Evolutionary conservation across 129 eudicot species (phyloP).

Genomic region (Artemisia tridentata): DNA sequence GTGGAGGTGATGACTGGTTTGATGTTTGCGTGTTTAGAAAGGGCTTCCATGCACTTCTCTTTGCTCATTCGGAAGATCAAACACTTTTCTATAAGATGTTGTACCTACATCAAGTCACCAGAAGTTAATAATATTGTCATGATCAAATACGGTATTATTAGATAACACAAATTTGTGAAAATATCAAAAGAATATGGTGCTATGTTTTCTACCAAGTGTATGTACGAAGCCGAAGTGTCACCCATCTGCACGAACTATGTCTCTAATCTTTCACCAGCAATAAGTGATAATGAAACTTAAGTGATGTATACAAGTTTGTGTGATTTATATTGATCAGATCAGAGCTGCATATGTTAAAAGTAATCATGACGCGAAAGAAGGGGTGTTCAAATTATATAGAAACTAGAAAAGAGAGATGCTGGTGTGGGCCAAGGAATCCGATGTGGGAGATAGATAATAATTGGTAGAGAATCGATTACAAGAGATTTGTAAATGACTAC

Average conservation of each 20-base stretch:
- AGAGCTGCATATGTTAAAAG: constrained; percentile 14
- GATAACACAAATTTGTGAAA: background rate
- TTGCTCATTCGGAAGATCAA: constrained; percentile 79
- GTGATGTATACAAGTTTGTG: background rate
- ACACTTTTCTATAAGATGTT: constrained; percentile 87
- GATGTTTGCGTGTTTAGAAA: constrained; percentile 76
- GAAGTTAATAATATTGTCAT: background rate
- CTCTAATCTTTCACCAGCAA: background rate
- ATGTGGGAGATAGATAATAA: constrained; percentile 67
- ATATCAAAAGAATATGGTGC: background rate
- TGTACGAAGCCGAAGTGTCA: constrained; percentile 71
- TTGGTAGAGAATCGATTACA: constrained; percentile 76
- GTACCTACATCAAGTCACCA: constrained; percentile 48
- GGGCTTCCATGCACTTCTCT: constrained; percentile 86
- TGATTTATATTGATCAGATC: constrained; percentile 2
- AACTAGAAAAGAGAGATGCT: constrained; percentile 22
- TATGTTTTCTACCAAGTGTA: constrained; percentile 55
- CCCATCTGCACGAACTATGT: constrained; percentile 36
- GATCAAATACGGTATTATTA: background rate
- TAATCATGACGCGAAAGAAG: constrained; percentile 24
- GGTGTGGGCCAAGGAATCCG: constrained; percentile 58
- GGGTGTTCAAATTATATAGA: constrained; percentile 24
- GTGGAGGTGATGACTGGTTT: constrained; percentile 80
- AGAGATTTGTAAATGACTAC: constrained; percentile 65
- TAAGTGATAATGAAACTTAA: background rate